These are phyloP conservation scores for Melanopsichium pennsylvanicum DNA, from an alignment of 1,284 basidiomycete genomes.

Conservation along the genomic window DNA sequence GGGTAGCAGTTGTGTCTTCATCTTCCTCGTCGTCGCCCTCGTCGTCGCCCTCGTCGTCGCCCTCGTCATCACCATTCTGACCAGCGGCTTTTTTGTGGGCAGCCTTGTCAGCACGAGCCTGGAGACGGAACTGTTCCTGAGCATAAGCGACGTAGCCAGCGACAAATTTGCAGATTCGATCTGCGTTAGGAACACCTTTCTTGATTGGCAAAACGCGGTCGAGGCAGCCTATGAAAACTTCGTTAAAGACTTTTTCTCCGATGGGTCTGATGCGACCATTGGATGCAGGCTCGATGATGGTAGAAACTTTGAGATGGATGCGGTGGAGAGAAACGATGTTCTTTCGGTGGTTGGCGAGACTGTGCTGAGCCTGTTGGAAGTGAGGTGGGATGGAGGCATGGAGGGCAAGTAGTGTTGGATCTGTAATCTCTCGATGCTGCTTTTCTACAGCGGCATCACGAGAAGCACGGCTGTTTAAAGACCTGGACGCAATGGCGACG, in stretches of 20 bases:
- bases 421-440: constrained; percentile 23
- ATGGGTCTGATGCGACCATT: constrained; percentile 53
- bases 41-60: constrained; percentile 68
- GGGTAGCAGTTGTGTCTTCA: constrained; percentile 75
- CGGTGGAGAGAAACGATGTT: constrained; percentile 87
- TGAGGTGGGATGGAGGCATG: constrained; percentile 45
- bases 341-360: constrained; percentile 87
- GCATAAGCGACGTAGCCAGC: constrained; percentile 78
- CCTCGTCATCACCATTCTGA: constrained; percentile 64
- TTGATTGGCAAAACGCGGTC: constrained; percentile 79
- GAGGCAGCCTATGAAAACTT: constrained; percentile 71
- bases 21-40: constrained; percentile 72
- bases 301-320: constrained; percentile 76
- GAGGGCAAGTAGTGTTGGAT: constrained; percentile 21
- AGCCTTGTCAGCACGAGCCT: constrained; percentile 34
- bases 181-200: constrained; percentile 81
- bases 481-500: constrained; percentile 39
- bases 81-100: constrained; percentile 11
- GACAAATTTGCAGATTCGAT: constrained; percentile 84
- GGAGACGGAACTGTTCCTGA: constrained; percentile 51
- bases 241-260: constrained; percentile 83
- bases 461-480: constrained; percentile 15
- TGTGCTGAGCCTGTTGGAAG: constrained; percentile 83
- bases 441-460: constrained; percentile 22
- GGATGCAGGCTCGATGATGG: constrained; percentile 69